phyloP scores from a whole-genome alignment of 2,329 filamentous ascomycete genomes.

The Calonectria ilicicola region DNA sequence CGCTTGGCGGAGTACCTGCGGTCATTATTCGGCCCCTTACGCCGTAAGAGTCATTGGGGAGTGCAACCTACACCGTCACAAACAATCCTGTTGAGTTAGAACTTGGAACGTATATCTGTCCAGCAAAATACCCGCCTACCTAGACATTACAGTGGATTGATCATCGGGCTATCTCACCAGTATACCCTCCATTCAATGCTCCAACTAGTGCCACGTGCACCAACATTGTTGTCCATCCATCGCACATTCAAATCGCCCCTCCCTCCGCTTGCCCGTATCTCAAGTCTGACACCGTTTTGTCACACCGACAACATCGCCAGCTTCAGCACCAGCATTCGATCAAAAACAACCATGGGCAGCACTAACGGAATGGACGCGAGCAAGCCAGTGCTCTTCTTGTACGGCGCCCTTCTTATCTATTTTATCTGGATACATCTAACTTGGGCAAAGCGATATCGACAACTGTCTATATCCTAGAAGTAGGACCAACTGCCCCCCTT shows the following conservation, averaged over 20 bases:
- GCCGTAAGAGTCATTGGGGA: slow-evolving; percentile 40
- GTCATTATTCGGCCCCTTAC: slow-evolving; percentile 36
- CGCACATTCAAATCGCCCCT: slow-evolving; percentile 25
- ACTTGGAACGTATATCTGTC: neutral
- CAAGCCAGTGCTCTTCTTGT: slow-evolving; percentile 61
- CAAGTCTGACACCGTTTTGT: slow-evolving; percentile 27
- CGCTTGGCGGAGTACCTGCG: slow-evolving; percentile 2
- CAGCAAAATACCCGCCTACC: slow-evolving; percentile 18
- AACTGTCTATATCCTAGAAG: slow-evolving; percentile 96
- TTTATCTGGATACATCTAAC: slow-evolving; percentile 19
- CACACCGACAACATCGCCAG: slow-evolving; percentile 18
- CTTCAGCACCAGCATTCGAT: slow-evolving; percentile 18
- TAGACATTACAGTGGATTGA: slow-evolving; percentile 21
- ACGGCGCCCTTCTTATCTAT: slow-evolving; percentile 18
- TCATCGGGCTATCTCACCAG: slow-evolving; percentile 18
- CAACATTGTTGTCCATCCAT: slow-evolving; percentile 29
- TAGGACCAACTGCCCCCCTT: slow-evolving; percentile 52
- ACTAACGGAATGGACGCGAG: slow-evolving; percentile 48
- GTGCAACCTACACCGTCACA: slow-evolving; percentile 12
- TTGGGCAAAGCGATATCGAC: slow-evolving; percentile 86
- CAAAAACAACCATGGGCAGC: slow-evolving; percentile 44
- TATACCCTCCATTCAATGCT: slow-evolving; percentile 35
- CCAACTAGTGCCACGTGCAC: slow-evolving; percentile 38
- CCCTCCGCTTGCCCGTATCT: slow-evolving; percentile 25
- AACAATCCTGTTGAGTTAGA: neutral